Percentiles rank a stretch among this genome's conserved stretches.
Conservation (phyloP, 2,329 filamentous ascomycete species). For the Xylaria sp. region DNA sequence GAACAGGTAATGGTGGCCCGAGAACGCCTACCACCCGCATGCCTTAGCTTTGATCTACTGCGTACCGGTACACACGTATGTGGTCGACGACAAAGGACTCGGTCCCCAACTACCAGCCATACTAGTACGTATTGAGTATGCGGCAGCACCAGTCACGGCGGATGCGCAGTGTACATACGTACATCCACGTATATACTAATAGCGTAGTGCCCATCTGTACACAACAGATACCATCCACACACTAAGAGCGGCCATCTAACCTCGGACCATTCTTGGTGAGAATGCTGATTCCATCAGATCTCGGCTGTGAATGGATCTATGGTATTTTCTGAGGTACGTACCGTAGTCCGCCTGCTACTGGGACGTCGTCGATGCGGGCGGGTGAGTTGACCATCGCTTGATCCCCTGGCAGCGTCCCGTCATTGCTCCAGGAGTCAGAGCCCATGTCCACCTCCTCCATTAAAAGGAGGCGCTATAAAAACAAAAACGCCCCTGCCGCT, state of each 20-base stretch:
- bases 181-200: no score
- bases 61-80: background rate
- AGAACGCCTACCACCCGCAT: conserved; percentile 33
- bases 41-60: conserved; percentile 8
- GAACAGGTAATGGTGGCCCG: conserved; percentile 42
- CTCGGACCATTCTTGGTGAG: conserved; percentile 45
- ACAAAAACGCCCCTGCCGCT: conserved; percentile 45
- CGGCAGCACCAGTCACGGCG: conserved; percentile 17
- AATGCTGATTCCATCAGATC: conserved; percentile 32
- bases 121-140: background rate
- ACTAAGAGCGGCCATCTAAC: conserved; percentile 45
- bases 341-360: conserved; percentile 29
- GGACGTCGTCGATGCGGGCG: conserved; percentile 37
- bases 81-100: conserved; percentile 13
- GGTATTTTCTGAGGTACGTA: conserved; percentile 30
- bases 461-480: conserved; percentile 48
- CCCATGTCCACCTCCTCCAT: conserved; percentile 39
- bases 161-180: background rate
- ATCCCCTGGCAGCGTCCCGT: conserved; percentile 32
- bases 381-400: conserved; percentile 32
- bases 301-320: conserved; percentile 37
- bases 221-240: background rate
- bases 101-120: conserved; percentile 1
- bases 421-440: conserved; percentile 49
- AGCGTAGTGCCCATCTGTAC: background rate